phyloP scores from a whole-genome alignment of 2,329 filamentous ascomycete species.

The Colletotrichum euphorbiae region DNA sequence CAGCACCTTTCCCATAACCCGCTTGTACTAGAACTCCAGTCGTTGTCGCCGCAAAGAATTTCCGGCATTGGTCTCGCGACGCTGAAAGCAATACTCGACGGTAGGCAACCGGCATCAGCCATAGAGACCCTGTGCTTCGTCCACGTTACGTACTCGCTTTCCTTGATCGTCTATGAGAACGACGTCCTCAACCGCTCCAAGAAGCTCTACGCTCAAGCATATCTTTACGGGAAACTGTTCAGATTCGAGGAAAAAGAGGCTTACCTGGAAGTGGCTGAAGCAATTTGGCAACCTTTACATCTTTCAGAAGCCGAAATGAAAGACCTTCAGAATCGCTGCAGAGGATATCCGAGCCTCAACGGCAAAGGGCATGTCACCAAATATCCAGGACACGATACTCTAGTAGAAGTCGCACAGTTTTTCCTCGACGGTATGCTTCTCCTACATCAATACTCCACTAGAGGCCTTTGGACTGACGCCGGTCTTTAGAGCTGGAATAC shows the following conservation, averaged over 20 bases:
- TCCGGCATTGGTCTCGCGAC: conserved; percentile 55
- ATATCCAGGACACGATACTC: conserved; percentile 48
- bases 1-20: conserved; percentile 53
- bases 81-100: conserved; percentile 55
- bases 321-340: conserved; percentile 42
- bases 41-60: conserved; percentile 54
- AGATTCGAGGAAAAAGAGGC: conserved; percentile 48
- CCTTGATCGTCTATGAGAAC: conserved; percentile 58
- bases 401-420: conserved; percentile 56
- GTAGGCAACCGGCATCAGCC: conserved; percentile 52
- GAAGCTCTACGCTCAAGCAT: conserved; percentile 60
- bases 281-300: conserved; percentile 61
- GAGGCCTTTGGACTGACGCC: neutral
- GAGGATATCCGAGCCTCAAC: conserved; percentile 49
- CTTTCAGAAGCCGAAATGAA: conserved; percentile 48
- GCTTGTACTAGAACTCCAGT: conserved; percentile 55
- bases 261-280: conserved; percentile 58
- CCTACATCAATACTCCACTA: neutral
- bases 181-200: conserved; percentile 50
- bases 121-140: conserved; percentile 62
- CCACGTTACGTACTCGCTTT: conserved; percentile 64
- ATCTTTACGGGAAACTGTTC: conserved; percentile 58
- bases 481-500: conserved; percentile 60
- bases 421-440: conserved; percentile 62
- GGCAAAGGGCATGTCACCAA: conserved; percentile 53